These are phyloP conservation scores for Stylosanthes scabra DNA, from an alignment of 331 rosid genomes.

Conservation along the genomic window DNA sequence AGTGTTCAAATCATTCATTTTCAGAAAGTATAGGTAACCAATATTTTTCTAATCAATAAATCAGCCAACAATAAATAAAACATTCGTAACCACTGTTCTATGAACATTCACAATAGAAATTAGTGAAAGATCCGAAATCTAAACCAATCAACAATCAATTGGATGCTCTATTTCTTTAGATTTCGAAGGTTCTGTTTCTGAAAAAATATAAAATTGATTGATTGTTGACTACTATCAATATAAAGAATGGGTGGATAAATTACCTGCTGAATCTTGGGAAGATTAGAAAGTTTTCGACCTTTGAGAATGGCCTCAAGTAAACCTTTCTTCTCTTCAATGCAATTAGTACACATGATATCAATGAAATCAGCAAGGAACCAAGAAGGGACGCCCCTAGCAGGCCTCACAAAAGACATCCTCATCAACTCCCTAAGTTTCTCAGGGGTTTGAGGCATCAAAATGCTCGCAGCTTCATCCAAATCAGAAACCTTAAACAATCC, in stretches of 20 bases:
- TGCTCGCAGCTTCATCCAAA: constrained; percentile 68
- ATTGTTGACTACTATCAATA: no score
- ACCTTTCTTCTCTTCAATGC: constrained; percentile 65
- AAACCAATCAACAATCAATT: no score
- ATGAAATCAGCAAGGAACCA: constrained; percentile 73
- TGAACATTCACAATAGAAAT: no score
- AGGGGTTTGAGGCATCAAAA: constrained; percentile 72
- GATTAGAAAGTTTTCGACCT: constrained; percentile 53
- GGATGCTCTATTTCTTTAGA: no score
- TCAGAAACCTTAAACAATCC: constrained; percentile 61
- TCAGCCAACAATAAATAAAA: no score
- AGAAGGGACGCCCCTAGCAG: constrained; percentile 56
- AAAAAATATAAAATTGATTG: no score
- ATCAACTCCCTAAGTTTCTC: constrained; percentile 64
- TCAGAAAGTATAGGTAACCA: no score
- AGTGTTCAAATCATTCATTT: constrained; percentile 1
- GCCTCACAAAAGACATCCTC: constrained; percentile 58
- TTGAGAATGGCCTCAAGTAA: constrained; percentile 61
- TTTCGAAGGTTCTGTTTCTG: no score
- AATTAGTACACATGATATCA: constrained; percentile 66
- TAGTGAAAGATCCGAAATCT: no score
- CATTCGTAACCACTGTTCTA: no score
- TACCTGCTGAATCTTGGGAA: constrained; percentile 69
- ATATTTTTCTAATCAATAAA: no score
- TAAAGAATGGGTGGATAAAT: constrained; percentile 25